phyloP scores from a whole-genome alignment of 1,284 basidiomycete species.

The Leccinum griseonigrum region DNA sequence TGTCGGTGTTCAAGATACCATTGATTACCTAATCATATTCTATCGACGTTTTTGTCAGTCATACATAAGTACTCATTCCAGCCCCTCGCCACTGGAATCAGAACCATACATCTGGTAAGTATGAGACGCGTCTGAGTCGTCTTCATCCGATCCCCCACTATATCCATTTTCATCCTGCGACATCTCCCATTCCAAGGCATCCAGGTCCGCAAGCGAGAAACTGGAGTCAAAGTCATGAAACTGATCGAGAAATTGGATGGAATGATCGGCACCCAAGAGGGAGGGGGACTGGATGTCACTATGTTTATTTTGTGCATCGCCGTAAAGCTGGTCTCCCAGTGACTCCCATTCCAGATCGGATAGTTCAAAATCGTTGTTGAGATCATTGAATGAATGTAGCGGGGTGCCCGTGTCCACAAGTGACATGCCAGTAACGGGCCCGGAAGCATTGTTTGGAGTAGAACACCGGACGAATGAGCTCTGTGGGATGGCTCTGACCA shows the following conservation, averaged over 20 bases:
- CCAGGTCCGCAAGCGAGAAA: background rate
- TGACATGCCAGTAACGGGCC: background rate
- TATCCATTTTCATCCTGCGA: background rate
- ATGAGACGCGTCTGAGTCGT: background rate
- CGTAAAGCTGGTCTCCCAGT: background rate
- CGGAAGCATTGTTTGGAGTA: background rate
- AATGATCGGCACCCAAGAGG: background rate
- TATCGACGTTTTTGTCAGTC: too few species aligned
- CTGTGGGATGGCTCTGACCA: background rate
- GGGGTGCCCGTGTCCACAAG: background rate
- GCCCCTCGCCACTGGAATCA: background rate
- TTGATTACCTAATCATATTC: too few species aligned
- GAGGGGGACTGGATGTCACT: background rate
- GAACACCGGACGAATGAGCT: background rate
- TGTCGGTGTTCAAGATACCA: too few species aligned
- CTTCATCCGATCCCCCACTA: background rate
- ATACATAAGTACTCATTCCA: too few species aligned
- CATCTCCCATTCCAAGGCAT: background rate
- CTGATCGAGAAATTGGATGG: background rate
- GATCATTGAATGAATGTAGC: background rate
- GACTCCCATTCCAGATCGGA: background rate
- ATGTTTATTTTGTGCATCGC: background rate
- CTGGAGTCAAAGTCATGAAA: background rate
- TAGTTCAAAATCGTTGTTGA: background rate
- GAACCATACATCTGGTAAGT: background rate